Conservation (phyloP, 345 rosid species). For the Mangifera indica region DNA sequence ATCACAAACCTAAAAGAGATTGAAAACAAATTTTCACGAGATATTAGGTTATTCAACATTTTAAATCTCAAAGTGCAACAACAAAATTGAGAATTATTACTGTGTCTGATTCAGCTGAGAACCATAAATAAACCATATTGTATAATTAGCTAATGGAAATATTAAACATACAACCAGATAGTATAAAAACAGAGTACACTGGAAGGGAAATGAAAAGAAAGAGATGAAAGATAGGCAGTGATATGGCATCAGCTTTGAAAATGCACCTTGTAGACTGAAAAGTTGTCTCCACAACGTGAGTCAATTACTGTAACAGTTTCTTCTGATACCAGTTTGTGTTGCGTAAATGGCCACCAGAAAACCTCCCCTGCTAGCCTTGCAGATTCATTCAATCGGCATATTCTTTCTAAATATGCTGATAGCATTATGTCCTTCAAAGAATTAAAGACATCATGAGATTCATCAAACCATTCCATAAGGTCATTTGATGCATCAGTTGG, state of each 20-base stretch:
- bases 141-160: background rate
- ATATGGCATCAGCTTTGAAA: constrained; percentile 10
- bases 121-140: background rate
- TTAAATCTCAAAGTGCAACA: constrained; percentile 4
- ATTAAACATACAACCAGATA: background rate
- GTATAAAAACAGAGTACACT: background rate
- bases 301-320: constrained; percentile 76
- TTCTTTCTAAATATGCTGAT: constrained; percentile 56
- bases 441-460: constrained; percentile 52
- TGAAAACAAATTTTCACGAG: constrained; percentile 1
- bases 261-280: constrained; percentile 79
- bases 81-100: background rate
- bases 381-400: constrained; percentile 60
- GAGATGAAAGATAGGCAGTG: background rate
- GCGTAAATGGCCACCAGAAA: constrained; percentile 99
- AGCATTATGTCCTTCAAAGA: constrained; percentile 59
- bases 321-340: constrained; percentile 74
- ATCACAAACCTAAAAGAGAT: constrained; percentile 37
- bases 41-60: background rate
- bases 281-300: constrained; percentile 90
- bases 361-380: constrained; percentile 64
- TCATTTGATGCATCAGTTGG: constrained; percentile 79
- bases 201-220: background rate
- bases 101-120: background rate
- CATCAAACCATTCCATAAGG: constrained; percentile 78